These are phyloP conservation scores for Monilinia fructicola DNA, from an alignment of 2,329 filamentous ascomycete species.

Conservation along the genomic window DNA sequence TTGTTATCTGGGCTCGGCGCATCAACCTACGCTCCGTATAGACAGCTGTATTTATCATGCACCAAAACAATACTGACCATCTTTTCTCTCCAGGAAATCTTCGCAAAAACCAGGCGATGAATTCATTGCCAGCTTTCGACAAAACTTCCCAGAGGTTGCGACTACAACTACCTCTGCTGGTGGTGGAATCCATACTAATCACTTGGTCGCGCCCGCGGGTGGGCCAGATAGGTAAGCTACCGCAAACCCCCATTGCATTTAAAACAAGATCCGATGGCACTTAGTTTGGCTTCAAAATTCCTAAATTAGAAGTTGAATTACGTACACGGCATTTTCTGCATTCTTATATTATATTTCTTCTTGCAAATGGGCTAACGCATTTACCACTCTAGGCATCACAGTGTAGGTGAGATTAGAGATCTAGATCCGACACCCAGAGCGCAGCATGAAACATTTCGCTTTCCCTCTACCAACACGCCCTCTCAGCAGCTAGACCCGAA, in stretches of 20 bases:
- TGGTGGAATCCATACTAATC: conserved; percentile 40
- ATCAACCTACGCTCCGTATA: neutral
- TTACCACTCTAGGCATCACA: conserved; percentile 33
- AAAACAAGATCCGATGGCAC: too few species aligned
- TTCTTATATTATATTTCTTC: neutral
- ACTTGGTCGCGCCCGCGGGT: conserved; percentile 29
- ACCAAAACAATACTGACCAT: neutral
- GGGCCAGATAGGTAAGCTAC: conserved; percentile 35
- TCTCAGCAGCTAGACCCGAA: conserved; percentile 66
- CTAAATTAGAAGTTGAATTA: neutral
- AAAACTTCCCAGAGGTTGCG: conserved; percentile 74
- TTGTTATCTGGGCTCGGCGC: conserved; percentile 2
- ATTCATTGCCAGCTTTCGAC: conserved; percentile 79
- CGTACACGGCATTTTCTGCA: neutral
- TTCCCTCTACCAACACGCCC: conserved; percentile 52
- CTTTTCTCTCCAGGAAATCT: conserved; percentile 50
- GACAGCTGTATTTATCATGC: neutral
- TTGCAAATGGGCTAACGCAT: conserved; percentile 1
- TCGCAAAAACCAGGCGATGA: conserved; percentile 85
- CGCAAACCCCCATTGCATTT: neutral
- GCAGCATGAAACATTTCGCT: conserved; percentile 79
- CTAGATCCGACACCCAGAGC: conserved; percentile 80
- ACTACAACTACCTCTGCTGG: conserved; percentile 50
- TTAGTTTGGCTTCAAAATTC: neutral
- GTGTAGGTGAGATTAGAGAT: conserved; percentile 58